phyloP scores from a whole-genome alignment of 306 rosid species.

The Amphicarpaea edgeworthii region DNA sequence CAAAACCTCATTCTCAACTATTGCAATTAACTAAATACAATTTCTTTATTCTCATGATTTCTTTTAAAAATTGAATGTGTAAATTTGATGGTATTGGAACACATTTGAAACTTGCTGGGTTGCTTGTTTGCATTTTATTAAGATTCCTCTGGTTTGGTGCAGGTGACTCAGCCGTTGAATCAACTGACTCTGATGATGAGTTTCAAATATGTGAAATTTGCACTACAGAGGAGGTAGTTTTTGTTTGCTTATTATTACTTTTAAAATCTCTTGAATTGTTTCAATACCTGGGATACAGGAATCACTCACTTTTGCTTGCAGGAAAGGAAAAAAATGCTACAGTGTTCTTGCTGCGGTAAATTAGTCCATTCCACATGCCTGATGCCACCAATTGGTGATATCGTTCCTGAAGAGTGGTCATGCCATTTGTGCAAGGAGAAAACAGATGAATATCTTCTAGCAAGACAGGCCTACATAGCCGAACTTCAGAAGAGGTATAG shows the following conservation, averaged over 20 bases:
- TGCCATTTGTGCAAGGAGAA: conserved; percentile 91
- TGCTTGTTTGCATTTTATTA: conserved; percentile 34
- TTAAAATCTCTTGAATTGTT: conserved; percentile 22
- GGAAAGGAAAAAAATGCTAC: conserved; percentile 89
- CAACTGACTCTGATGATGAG: conserved; percentile 95
- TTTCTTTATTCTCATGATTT: not conserved
- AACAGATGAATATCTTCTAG: conserved; percentile 89
- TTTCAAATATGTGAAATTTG: conserved; percentile 96
- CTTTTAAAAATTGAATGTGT: conserved; percentile 24
- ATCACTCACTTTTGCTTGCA: conserved; percentile 50
- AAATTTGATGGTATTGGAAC: not conserved
- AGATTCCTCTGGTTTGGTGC: conserved; percentile 57
- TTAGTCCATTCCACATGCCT: conserved; percentile 86
- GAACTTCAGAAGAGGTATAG: conserved; percentile 81
- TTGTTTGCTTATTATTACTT: conserved; percentile 2
- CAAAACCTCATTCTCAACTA: too few species aligned
- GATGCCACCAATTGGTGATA: conserved; percentile 83
- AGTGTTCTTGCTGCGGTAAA: conserved; percentile 91
- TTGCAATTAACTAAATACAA: not conserved
- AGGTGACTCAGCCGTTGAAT: conserved; percentile 91
- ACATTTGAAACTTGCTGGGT: conserved; percentile 23
- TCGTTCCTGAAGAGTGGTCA: conserved; percentile 85
- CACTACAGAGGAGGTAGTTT: conserved; percentile 78
- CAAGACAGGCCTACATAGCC: conserved; percentile 70
- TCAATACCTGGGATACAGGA: conserved; percentile 43